Base-by-base conservation (phyloP, 768 basidiomycete species). In the Scleroderma citrinum region DNA sequence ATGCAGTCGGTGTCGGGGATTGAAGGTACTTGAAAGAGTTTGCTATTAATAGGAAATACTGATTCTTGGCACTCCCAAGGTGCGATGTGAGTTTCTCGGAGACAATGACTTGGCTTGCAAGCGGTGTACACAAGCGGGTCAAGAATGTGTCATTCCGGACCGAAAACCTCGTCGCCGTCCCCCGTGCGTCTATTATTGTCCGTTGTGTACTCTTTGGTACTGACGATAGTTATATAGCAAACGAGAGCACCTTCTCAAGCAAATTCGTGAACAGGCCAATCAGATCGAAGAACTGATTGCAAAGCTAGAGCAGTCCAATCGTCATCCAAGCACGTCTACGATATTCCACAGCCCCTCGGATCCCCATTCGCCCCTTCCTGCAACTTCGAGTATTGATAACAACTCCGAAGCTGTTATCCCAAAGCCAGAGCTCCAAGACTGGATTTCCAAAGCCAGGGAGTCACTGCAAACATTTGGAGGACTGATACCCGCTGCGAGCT, bases 71-170 rank as follows among this genome's bases (percentile, higher is more conserved):
- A n/a, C n/a, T 23, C 36, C 69, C 53, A 73, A 87, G 73, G 87
- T 89, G 49, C 81, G 77, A 56, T 91, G 87, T 62, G 87, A 88
- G 64, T 85, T 87, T 65, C 79, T 72, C 61, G 77, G 77, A 13
- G 83, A 85, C 44, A 78, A 74, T 13, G 85, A 89, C 57, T 20
- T 30, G 2, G 80, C 80, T 3, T 91, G 87, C 66, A 87, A 80
- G 60, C 81, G 87, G 11, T 91, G 87, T 58, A 64, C 77, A 47
- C 78, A 79, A 51, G 83, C 83, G 10, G 78, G 77, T 6, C 81
- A 86, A 48, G 84, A 87, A 45, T 91, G 87, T 56, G 68, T 82
- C 36, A 87, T 85, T 44, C 87, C 87, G n/a, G 87, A 87, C n/a
- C 76, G 85, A 53, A 90, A 87, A 67, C 85, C 86, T 59, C 82